Conservation (phyloP, 2,329 filamentous ascomycete species). For the Phialemoniopsis sp. region DNA sequence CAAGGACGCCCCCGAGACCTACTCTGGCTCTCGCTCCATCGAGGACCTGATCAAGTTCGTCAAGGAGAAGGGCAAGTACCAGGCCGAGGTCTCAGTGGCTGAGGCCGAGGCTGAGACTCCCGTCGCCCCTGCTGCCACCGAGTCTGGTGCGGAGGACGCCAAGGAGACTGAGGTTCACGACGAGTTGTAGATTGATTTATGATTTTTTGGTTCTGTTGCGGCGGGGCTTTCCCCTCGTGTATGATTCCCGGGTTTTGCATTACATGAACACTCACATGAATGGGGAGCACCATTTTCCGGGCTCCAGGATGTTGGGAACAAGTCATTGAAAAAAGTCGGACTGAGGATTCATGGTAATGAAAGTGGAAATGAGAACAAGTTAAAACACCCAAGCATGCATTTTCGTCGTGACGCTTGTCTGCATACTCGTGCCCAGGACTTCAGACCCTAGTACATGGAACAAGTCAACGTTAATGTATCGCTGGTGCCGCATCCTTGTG, state of each 20-base stretch:
- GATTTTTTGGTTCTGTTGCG: neutral
- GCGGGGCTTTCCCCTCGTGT: neutral
- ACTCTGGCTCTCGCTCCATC: conserved; percentile 81
- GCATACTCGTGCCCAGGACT: no score
- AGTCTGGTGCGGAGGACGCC: conserved; percentile 41
- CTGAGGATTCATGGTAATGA: no score
- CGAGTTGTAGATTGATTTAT: conserved; percentile 61
- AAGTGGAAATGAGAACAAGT: no score
- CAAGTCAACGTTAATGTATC: no score
- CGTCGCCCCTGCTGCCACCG: conserved; percentile 46
- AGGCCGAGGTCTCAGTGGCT: conserved; percentile 61
- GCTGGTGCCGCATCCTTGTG: no score
- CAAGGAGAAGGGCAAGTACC: conserved; percentile 90
- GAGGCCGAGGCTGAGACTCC: conserved; percentile 50
- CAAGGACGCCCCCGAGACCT: conserved; percentile 82
- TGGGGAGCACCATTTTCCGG: no score
- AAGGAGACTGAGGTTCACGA: conserved; percentile 55
- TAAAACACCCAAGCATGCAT: no score
- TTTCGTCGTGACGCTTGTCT: no score
- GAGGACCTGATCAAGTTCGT: conserved; percentile 92
- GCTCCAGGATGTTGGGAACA: no score
- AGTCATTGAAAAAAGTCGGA: no score
- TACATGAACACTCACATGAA: neutral
- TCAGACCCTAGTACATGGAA: no score
- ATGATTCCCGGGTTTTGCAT: conserved; percentile 2